Percentiles rank a stretch among this genome's conserved stretches.
These are phyloP conservation scores for Endocalyx cinctus DNA, from an alignment of 2,329 filamentous ascomycete genomes.

Conservation along the genomic window DNA sequence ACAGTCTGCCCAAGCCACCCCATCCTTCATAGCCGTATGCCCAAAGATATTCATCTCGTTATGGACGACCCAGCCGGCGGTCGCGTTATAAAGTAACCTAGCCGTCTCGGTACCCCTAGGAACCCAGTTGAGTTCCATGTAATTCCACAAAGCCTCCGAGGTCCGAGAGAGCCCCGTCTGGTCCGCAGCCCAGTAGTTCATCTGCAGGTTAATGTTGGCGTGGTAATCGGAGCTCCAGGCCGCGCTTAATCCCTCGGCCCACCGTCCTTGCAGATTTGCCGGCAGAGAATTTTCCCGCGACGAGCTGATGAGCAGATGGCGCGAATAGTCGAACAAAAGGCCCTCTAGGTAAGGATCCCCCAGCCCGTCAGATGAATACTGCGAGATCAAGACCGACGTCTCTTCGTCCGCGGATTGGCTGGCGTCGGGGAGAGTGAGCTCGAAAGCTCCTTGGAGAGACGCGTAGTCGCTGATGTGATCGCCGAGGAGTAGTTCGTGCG, in stretches of 20 bases:
- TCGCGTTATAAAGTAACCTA: slow-evolving; percentile 46
- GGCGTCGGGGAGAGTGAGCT: slow-evolving; percentile 40
- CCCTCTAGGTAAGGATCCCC: slow-evolving; percentile 49
- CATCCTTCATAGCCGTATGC: slow-evolving; percentile 39
- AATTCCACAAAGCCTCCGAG: slow-evolving; percentile 44
- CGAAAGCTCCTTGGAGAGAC: slow-evolving; percentile 33
- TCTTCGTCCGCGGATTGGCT: slow-evolving; percentile 34
- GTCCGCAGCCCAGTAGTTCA: slow-evolving; percentile 56
- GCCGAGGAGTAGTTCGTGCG: slow-evolving; percentile 24
- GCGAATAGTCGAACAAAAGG: slow-evolving; percentile 48
- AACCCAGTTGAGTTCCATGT: slow-evolving; percentile 49
- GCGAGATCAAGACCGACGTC: slow-evolving; percentile 28
- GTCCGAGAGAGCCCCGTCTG: slow-evolving; percentile 45
- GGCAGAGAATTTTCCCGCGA: slow-evolving; percentile 48
- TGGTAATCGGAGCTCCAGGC: slow-evolving; percentile 55
- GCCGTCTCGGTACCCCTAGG: slow-evolving; percentile 51
- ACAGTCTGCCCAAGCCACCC: slow-evolving; percentile 29
- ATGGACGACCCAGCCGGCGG: slow-evolving; percentile 52
- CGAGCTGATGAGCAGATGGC: slow-evolving; percentile 51
- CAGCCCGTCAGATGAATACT: slow-evolving; percentile 23
- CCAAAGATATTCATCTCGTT: slow-evolving; percentile 57
- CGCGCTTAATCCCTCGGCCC: slow-evolving; percentile 38
- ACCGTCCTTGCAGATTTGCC: slow-evolving; percentile 52
- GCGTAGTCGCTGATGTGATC: slow-evolving; percentile 38
- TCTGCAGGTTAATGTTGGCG: slow-evolving; percentile 56